Conservation (phyloP, 306 rosid species). For the Urtica urens region DNA sequence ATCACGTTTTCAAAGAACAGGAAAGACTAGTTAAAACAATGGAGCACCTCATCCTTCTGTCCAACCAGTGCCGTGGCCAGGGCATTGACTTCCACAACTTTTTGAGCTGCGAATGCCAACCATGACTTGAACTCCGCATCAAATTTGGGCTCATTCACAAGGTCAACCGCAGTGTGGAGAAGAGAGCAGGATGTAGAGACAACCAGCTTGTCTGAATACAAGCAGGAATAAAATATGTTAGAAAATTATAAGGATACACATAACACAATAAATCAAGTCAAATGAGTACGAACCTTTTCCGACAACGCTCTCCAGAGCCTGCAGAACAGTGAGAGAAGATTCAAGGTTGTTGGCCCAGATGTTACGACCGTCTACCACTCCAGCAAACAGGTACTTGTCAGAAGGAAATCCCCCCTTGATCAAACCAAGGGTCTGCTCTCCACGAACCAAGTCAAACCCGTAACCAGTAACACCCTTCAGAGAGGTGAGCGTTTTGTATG, state of each 20-base stretch:
- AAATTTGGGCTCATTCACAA: slow-evolving; percentile 77
- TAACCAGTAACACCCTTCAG: slow-evolving; percentile 64
- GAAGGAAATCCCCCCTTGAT: slow-evolving; percentile 63
- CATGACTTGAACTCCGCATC: slow-evolving; percentile 81
- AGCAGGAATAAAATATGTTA: not conserved
- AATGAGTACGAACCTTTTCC: slow-evolving; percentile 50
- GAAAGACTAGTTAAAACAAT: no score
- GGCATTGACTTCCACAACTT: slow-evolving; percentile 75
- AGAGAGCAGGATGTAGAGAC: slow-evolving; percentile 86
- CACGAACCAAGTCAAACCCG: slow-evolving; percentile 87
- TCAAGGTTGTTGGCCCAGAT: slow-evolving; percentile 88
- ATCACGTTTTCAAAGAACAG: no score
- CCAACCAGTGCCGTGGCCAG: slow-evolving; percentile 74
- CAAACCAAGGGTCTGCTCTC: slow-evolving; percentile 56
- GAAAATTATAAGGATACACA: slow-evolving; percentile 7
- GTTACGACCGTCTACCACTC: slow-evolving; percentile 92
- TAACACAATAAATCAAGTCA: slow-evolving; percentile 1
- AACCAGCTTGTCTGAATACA: slow-evolving; percentile 48
- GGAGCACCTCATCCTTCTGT: slow-evolving; percentile 58
- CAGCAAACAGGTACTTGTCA: slow-evolving; percentile 74
- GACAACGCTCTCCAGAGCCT: slow-evolving; percentile 50
- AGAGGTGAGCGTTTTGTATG: slow-evolving; percentile 64
- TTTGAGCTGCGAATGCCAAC: slow-evolving; percentile 94
- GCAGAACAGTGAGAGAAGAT: slow-evolving; percentile 46
- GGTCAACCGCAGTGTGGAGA: slow-evolving; percentile 92